Evolutionary conservation across 805 yeast species (phyloP), one percentile per base, ranked within the genome.

Genomic region (Yamadazyma laniorum): DNA sequence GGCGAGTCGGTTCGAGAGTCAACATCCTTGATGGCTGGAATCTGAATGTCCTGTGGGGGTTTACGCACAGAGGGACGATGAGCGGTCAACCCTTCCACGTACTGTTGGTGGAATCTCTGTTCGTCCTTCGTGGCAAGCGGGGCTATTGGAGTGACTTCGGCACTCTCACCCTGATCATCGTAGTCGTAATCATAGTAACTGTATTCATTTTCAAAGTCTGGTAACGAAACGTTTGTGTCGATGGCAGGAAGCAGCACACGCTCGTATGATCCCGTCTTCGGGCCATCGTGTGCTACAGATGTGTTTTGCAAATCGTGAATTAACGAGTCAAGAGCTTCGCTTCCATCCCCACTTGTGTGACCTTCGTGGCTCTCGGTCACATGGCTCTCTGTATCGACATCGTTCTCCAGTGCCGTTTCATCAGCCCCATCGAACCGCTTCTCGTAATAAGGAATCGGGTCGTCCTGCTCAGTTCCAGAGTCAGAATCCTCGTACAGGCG

Each of bases 1-100:
- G 53, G 58, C 0, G 63, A 57, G 3, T 58, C 56, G 34, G 55
- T 19, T 3, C 34, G 29, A 5, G 15, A n/a, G n/a, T 18, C 14
- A 6, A 28, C 16, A 14, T 9, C 12, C 5, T 6, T 22, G 9
- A 27, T 41, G 13, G 29, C 4, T 11, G 40, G 28, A n/a, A 15
- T n/a, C 3, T 11, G 15, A 6, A 21, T 9, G 58, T 21, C 23
- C 23, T 7, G 51, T 12, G 71, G 70, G 0, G 72, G 70, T 33
- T 64, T 67, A 28, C 72, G 53, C 12, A 67, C 45, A 3, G 72
- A 66, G 6, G 50, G 56, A 33, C 47, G 57, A 34, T 59, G 59
- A 2, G 62, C 59, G 12, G 58, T 46, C 14, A 56, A 39, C 13
- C 47, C 51, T 22, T 39, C 46, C 8, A 59, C 35, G 42, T 52